These are phyloP conservation scores for Penicillium sp. DNA, from an alignment of 2,329 filamentous ascomycete species.

Conservation along the genomic window DNA sequence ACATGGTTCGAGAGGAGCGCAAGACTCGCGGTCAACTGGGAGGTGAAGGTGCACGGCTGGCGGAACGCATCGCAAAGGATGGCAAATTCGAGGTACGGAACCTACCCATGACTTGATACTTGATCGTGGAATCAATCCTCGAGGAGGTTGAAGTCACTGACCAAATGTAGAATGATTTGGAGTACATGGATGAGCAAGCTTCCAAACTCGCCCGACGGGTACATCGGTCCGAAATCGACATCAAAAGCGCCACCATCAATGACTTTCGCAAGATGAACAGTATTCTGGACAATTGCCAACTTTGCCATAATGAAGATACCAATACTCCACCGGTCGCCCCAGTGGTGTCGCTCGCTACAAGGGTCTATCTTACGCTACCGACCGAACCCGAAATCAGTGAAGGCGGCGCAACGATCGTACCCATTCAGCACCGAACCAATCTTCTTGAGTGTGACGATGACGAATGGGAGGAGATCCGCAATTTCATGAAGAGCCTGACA, in stretches of 20 bases:
- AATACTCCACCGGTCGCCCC: constrained; percentile 73
- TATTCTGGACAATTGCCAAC: constrained; percentile 77
- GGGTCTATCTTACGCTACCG: constrained; percentile 80
- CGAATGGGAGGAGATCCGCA: constrained; percentile 97
- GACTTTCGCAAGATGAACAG: constrained; percentile 87
- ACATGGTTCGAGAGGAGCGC: constrained; percentile 93
- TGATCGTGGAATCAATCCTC: neutral
- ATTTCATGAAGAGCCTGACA: constrained; percentile 96
- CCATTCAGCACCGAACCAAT: constrained; percentile 78
- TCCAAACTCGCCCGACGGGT: constrained; percentile 79
- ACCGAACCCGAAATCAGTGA: constrained; percentile 82
- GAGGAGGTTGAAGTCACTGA: neutral
- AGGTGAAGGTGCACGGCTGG: constrained; percentile 74
- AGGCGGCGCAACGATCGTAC: constrained; percentile 81
- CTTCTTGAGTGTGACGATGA: constrained; percentile 97
- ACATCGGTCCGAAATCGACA: constrained; percentile 78
- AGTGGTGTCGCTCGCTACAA: constrained; percentile 75
- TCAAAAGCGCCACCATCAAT: constrained; percentile 78
- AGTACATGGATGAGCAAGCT: constrained; percentile 97
- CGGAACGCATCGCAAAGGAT: constrained; percentile 92
- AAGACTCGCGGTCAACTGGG: constrained; percentile 71
- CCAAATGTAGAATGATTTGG: constrained; percentile 65
- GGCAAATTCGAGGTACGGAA: constrained; percentile 65
- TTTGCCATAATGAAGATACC: constrained; percentile 88
- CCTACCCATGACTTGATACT: too few species aligned